Conservation (phyloP, 1,139 yeast genomes). For the Zygoascus meyerae region DNA sequence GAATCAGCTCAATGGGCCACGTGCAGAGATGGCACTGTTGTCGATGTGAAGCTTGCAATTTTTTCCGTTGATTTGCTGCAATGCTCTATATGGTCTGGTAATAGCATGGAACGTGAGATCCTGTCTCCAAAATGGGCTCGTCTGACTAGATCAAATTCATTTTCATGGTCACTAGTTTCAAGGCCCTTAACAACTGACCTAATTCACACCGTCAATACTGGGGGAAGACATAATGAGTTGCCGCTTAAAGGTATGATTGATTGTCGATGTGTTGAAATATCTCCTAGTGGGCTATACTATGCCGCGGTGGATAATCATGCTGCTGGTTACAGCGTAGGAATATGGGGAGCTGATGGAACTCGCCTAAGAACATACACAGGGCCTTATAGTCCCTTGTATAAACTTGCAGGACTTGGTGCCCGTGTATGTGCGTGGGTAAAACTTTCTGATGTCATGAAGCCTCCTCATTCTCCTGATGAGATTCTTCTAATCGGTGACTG, state of each 20-base stretch:
- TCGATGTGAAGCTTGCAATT: constrained; percentile 19
- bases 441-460: not conserved
- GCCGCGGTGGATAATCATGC: constrained; percentile 26
- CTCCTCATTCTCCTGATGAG: constrained; percentile 10
- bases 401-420: constrained; percentile 18
- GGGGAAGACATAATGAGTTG: constrained; percentile 8
- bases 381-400: constrained; percentile 10
- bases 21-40: constrained; percentile 11
- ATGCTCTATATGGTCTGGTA: constrained; percentile 22
- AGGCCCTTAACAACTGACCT: constrained; percentile 19
- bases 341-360: constrained; percentile 22
- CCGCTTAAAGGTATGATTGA: constrained; percentile 21
- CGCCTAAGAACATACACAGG: constrained; percentile 18
- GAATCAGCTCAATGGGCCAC: constrained; percentile 22
- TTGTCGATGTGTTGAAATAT: constrained; percentile 21
- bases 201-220: constrained; percentile 10
- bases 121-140: constrained; percentile 18
- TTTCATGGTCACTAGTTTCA: constrained; percentile 15
- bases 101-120: constrained; percentile 20
- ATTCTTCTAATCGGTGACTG: constrained; percentile 23
- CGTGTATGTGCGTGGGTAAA: constrained; percentile 17
- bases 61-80: constrained; percentile 17
- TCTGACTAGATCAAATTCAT: constrained; percentile 9
- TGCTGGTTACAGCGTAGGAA: constrained; percentile 23
- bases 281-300: constrained; percentile 23